Conservation (phyloP, 23 red algal genomes). For the Gracilaria domingensis region DNA sequence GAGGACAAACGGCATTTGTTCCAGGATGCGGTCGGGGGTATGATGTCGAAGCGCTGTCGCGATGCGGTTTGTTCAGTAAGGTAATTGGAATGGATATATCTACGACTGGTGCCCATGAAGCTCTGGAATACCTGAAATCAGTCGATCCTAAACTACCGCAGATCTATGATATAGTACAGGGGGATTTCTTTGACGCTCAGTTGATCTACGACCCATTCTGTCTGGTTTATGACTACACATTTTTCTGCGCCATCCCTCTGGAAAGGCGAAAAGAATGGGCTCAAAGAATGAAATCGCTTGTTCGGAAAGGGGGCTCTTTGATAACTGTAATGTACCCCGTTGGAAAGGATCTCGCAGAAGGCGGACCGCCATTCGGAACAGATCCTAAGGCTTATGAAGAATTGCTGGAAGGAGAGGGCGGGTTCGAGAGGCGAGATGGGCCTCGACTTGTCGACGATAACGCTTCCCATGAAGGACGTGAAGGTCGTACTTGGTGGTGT, state of each 20-base stretch:
- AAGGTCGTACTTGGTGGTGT: constrained; percentile 48
- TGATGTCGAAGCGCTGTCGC: constrained; percentile 73
- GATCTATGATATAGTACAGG: constrained; percentile 28
- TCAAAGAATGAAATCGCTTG: constrained; percentile 61
- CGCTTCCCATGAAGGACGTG: constrained; percentile 1
- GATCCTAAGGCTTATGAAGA: constrained; percentile 44
- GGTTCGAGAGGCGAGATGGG: constrained; percentile 25
- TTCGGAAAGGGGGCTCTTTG: constrained; percentile 59
- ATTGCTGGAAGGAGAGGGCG: constrained; percentile 42
- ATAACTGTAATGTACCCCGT: constrained; percentile 83
- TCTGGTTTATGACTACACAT: constrained; percentile 87
- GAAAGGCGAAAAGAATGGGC: constrained; percentile 62
- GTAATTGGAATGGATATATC: constrained; percentile 81
- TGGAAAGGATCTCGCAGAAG: constrained; percentile 34
- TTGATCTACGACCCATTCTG: constrained; percentile 15
- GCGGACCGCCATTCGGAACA: constrained; percentile 79
- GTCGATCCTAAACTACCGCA: background rate
- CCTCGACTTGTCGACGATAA: constrained; percentile 1
- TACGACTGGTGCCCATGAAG: constrained; percentile 19
- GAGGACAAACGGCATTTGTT: constrained; percentile 58
- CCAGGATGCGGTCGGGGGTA: constrained; percentile 89
- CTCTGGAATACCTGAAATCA: constrained; percentile 44
- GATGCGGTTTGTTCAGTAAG: constrained; percentile 14
- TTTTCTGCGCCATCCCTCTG: constrained; percentile 82
- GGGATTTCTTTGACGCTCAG: constrained; percentile 73